Base-by-base conservation (phyloP, 2,329 filamentous ascomycete genomes). In the Colletotrichum chlorophyti region DNA sequence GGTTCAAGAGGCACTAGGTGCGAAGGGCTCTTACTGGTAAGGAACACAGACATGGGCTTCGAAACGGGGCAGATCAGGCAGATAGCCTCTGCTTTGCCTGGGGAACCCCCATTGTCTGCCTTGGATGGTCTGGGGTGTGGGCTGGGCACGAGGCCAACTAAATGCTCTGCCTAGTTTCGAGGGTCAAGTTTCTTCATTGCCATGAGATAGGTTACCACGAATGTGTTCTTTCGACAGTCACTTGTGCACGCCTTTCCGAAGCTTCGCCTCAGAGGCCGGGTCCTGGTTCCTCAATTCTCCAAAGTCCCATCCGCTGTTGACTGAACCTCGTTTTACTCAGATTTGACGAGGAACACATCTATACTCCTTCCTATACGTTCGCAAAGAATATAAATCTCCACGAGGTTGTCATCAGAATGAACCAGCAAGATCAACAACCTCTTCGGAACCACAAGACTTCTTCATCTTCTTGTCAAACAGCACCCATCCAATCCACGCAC, bases 1-100 rank as follows among this genome's bases (percentile, higher is more conserved):
- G 42, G 11, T 19, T 9, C 21, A 53, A 58, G 21, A 21, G n/a
- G 35, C n/a, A 45, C 23, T 50, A 50, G 32, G n/a, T 48, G 12
- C 57, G 45, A 57, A 55, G 57, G 57, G n/a, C 57, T 23, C 57
- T 55, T 57, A 38, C 57, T 50, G 32, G 11, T 27, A 26, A 17
- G 32, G 11, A 27, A 23, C 37, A 26, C 9, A 19, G n/a, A 10
- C 23, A n/a, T n/a, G 40, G 43, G 17, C 34, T 27, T 38, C 40
- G 29, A 29, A 45, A 43, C 51, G 57, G 51, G 51, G 37, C 24
- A 32, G 19, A 43, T 43, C 26, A 57, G 57, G 57, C 57, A 50
- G 51, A 40, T 32, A 40, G 12, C 41, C n/a, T n/a, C 27, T 17
- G 34, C 9, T 45, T 35, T 50, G 24, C 51, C 51, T 12, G 26